Conservation (phyloP, 164 flowering plant genomes). For the Vitis vinifera region ASM3070453v1 NC_081820.1:26215501-26216000, state of each 20-base stretch:
- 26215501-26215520: constrained; percentile 13
- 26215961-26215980: neutral
- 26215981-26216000: too few species aligned
- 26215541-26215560: too few species aligned
- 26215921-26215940: constrained; percentile 83
- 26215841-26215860: constrained; percentile 80
- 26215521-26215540: neutral
- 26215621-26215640: neutral
- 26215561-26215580: too few species aligned
- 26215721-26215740: constrained; percentile 92
- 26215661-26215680: neutral
- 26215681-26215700: constrained; percentile 99
- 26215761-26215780: constrained; percentile 97
- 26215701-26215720: constrained; percentile 84
- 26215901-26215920: constrained; percentile 96
- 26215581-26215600: neutral
- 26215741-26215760: constrained; percentile 68
- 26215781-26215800: constrained; percentile 98
- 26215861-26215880: constrained; percentile 93
- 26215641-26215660: neutral
- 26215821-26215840: constrained; percentile 98
- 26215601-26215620: neutral
- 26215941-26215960: constrained; percentile 90
- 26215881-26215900: constrained; percentile 97
- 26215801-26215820: constrained; percentile 98